Base-by-base conservation (phyloP, 768 basidiomycete genomes). In the Tylopilus sp. region DNA sequence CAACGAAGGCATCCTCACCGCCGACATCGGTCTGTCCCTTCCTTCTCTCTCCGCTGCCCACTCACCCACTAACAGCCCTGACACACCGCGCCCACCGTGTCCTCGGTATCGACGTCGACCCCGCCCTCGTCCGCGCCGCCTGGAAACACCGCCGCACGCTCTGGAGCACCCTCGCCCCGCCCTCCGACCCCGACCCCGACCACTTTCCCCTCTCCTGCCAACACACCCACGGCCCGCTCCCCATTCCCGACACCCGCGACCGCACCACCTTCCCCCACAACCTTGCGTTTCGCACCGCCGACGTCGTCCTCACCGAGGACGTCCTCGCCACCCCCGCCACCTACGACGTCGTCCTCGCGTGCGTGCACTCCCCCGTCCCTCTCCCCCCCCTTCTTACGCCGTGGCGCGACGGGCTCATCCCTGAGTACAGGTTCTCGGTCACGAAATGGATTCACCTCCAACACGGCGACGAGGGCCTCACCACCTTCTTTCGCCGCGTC, bases 391-490 rank as follows among this genome's bases (percentile, higher is more conserved):
- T 17, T 6, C 2, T 13, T 17, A 35, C 15, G 15, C 33, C 7
- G 12, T 28, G 6, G 11, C 28, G 28, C 28, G 28, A 1, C 28
- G 28, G 2, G 28, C 28, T 28, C 5, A 28, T 10, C 28, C 12
- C 22, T 17, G 3, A 6, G n/a, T n/a, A 7, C 23, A 65, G 49
- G 1, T 83, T 95, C 57, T 95, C 92, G 0, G 70, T 95, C 40
- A 82, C 91, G 0, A 95, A 94, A 69, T 95, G 93, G 93, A 90
- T 95, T 26, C 93, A 95, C 67, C 73, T 95, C 10, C 85, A 93
- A 57, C 73, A 75, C 11, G 86, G 88, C 10, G 93, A 97, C 60
- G 78, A 79, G 1, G 92, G 83, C 0, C 59, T 95, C n/a, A 57
- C 66, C 31, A 51, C 56, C 0, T 91, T 94, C 67, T 95, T 95